Evolutionary conservation across 2,329 filamentous ascomycete genomes (phyloP).

Genomic region (Bipolaris zeicola): DNA sequence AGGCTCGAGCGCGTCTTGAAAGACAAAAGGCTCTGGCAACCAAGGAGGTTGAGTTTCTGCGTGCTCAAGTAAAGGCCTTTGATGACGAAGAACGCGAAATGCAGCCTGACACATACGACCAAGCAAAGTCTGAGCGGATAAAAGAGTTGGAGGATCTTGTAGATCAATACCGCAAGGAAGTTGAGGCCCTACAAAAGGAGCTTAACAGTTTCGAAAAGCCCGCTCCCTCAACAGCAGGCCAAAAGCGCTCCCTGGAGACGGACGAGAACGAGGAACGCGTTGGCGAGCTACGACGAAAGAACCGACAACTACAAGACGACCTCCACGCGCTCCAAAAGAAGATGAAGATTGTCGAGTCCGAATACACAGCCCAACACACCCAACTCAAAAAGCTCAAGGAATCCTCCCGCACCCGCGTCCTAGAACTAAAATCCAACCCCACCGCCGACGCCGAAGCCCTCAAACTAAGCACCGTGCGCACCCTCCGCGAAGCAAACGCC

Average conservation of each 20-base stretch:
- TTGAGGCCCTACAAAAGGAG: conserved; percentile 74
- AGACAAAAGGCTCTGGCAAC: conserved; percentile 82
- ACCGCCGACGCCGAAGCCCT: conserved; percentile 84
- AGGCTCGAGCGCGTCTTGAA: conserved; percentile 76
- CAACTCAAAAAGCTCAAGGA: conserved; percentile 73
- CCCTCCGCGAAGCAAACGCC: conserved; percentile 80
- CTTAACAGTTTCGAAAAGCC: conserved; percentile 69
- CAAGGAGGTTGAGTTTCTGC: conserved; percentile 93
- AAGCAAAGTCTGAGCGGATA: conserved; percentile 74
- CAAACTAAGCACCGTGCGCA: conserved; percentile 78
- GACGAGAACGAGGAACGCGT: conserved; percentile 70
- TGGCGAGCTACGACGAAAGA: conserved; percentile 84
- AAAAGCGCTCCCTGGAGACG: conserved; percentile 67
- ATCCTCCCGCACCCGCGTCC: conserved; percentile 76
- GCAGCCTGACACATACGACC: conserved; percentile 78
- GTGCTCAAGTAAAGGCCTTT: conserved; percentile 85
- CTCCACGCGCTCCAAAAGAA: conserved; percentile 71
- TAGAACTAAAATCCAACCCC: conserved; percentile 89
- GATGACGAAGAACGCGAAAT: conserved; percentile 88
- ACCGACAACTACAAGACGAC: conserved; percentile 81
- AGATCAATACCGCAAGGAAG: conserved; percentile 82
- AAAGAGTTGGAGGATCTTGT: conserved; percentile 84
- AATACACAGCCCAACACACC: conserved; percentile 72
- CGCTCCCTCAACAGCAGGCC: conserved; percentile 53
- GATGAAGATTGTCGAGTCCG: conserved; percentile 72